phyloP scores from a whole-genome alignment of 192 early-diverging fungal species.

The Rhizophagus clarus region DNA sequence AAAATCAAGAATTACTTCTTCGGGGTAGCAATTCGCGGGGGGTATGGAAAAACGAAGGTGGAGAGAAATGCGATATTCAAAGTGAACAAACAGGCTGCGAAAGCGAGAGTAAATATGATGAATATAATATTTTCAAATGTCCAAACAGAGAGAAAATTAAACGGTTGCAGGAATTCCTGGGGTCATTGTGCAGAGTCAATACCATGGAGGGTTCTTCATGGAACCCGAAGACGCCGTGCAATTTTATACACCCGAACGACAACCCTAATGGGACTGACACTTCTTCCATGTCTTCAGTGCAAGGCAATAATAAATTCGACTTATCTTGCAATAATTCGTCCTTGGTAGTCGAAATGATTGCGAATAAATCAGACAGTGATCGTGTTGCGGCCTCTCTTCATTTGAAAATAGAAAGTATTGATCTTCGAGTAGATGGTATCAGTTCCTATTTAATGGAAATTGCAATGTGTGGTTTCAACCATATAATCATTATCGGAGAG shows the following conservation, averaged over 20 bases:
- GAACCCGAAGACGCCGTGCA: neutral
- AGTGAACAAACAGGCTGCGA: no score
- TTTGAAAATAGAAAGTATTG: neutral
- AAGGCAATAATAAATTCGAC: neutral
- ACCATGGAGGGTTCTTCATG: neutral
- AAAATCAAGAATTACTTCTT: no score
- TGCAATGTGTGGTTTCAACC: neutral
- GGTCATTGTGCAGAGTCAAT: neutral
- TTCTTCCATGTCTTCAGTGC: neutral
- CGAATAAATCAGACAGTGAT: neutral
- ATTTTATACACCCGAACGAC: no score
- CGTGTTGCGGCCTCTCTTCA: neutral
- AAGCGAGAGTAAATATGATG: no score
- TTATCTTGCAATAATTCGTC: neutral
- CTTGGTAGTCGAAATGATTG: neutral
- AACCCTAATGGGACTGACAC: no score
- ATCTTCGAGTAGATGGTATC: neutral
- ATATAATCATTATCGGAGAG: neutral
- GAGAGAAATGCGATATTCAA: no score
- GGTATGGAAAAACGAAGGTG: no score
- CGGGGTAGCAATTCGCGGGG: no score
- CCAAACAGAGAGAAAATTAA: no score
- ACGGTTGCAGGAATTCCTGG: neutral
- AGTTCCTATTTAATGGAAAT: neutral
- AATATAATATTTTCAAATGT: no score